Evolutionary conservation across 2,329 filamentous ascomycete genomes (phyloP).

Genomic region (Shiraia sp.): DNA sequence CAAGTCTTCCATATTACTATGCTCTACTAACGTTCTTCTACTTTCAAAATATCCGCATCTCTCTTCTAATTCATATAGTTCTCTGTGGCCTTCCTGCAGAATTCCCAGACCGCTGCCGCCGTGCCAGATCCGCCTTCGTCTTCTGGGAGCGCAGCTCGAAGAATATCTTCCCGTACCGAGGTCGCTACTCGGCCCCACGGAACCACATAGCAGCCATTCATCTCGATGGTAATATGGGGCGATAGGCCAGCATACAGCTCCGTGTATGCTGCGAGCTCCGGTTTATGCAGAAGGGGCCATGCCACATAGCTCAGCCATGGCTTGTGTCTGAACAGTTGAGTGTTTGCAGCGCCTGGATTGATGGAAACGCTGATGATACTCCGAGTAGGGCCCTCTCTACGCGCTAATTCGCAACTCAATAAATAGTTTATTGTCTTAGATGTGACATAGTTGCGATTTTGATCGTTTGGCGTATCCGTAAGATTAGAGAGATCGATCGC

Average conservation of each 20-base stretch:
- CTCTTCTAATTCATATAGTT: no score
- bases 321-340: slow-evolving; percentile 14
- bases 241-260: slow-evolving; percentile 9
- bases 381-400: not conserved
- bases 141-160: no score
- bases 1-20: no score
- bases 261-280: slow-evolving; percentile 9
- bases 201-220: slow-evolving; percentile 45
- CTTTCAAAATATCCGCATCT: no score
- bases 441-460: not conserved
- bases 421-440: not conserved
- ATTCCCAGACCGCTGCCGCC: no score
- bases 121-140: no score
- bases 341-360: slow-evolving; percentile 49
- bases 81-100: slow-evolving; percentile 4
- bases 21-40: no score
- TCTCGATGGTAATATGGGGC: slow-evolving; percentile 4
- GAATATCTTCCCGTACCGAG: not conserved
- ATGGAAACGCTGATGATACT: slow-evolving; percentile 5
- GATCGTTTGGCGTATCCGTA: not conserved
- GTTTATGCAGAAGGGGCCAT: slow-evolving; percentile 5
- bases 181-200: slow-evolving; percentile 49
- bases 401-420: not conserved
- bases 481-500: slow-evolving; percentile 8
- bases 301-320: not conserved